Conservation (phyloP, 352 stramenopile species). For the Globisporangium takayamanum region DNA sequence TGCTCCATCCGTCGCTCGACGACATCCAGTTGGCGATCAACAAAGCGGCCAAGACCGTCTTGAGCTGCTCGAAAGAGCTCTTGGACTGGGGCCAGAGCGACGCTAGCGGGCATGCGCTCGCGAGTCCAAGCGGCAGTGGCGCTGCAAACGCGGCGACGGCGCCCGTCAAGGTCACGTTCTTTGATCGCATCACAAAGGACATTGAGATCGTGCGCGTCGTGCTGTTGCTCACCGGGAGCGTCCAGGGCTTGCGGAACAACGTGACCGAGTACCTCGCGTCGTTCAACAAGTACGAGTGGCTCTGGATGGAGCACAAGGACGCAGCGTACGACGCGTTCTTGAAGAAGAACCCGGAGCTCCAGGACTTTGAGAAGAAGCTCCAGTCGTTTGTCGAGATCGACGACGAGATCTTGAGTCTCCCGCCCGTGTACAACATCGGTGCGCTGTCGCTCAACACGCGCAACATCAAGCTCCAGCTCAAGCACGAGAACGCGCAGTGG, state of each 20-base stretch:
- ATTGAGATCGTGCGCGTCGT: slow-evolving; percentile 98
- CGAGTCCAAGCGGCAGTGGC: neutral
- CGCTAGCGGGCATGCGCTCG: slow-evolving; percentile 8
- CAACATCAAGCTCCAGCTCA: slow-evolving; percentile 95
- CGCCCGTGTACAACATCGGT: slow-evolving; percentile 93
- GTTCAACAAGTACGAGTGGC: slow-evolving; percentile 95
- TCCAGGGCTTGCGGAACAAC: slow-evolving; percentile 96
- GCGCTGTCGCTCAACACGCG: slow-evolving; percentile 95
- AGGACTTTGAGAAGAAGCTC: slow-evolving; percentile 96
- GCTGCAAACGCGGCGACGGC: neutral
- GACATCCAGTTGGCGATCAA: slow-evolving; percentile 98
- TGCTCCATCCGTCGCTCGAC: slow-evolving; percentile 93
- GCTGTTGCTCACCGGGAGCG: slow-evolving; percentile 94
- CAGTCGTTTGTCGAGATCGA: slow-evolving; percentile 95
- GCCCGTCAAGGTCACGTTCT: slow-evolving; percentile 88
- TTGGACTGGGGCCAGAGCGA: slow-evolving; percentile 91
- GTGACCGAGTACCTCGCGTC: slow-evolving; percentile 96
- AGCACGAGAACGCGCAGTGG: slow-evolving; percentile 95
- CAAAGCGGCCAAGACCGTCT: slow-evolving; percentile 93
- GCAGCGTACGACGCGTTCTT: slow-evolving; percentile 92
- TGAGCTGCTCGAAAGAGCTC: slow-evolving; percentile 96
- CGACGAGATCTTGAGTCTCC: slow-evolving; percentile 87
- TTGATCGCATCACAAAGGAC: slow-evolving; percentile 97
- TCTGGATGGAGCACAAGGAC: slow-evolving; percentile 98
- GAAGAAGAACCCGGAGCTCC: slow-evolving; percentile 90